Percentiles rank a stretch among this genome's conserved stretches.
Evolutionary conservation across 2,329 filamentous ascomycete genomes (phyloP).

Genomic region (Cladosporium colombiae): DNA sequence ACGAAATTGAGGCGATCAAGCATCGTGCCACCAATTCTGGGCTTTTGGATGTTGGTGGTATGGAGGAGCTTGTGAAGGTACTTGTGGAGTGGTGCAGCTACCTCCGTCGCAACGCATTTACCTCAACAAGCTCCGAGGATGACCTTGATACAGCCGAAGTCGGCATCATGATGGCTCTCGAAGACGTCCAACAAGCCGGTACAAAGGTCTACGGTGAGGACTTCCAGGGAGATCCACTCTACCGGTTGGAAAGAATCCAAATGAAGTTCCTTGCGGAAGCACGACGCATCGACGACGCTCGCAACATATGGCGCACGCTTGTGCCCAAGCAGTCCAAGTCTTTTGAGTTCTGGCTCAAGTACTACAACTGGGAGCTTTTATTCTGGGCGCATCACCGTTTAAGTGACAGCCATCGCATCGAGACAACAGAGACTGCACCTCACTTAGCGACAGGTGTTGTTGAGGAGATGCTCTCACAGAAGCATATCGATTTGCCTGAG

Average conservation of each 20-base stretch:
- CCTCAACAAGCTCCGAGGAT: constrained; percentile 71
- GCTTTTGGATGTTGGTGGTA: constrained; percentile 78
- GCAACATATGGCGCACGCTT: constrained; percentile 71
- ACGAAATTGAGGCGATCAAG: constrained; percentile 85
- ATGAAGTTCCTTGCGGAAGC: constrained; percentile 90
- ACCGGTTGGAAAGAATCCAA: constrained; percentile 85
- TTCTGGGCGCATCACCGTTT: constrained; percentile 61
- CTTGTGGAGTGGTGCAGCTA: constrained; percentile 95
- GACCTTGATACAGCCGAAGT: constrained; percentile 85
- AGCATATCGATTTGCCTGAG: constrained; percentile 73
- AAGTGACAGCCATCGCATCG: constrained; percentile 51
- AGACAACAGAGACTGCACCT: constrained; percentile 61
- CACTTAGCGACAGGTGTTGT: constrained; percentile 74
- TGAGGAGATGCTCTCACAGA: constrained; percentile 64
- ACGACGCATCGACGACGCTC: constrained; percentile 72
- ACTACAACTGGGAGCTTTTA: constrained; percentile 89
- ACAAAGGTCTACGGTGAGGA: constrained; percentile 73
- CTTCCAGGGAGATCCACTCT: constrained; percentile 84
- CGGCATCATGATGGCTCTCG: constrained; percentile 79
- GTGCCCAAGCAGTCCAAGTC: constrained; percentile 69
- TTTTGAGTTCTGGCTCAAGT: constrained; percentile 91
- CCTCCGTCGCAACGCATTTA: constrained; percentile 80
- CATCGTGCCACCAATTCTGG: constrained; percentile 86
- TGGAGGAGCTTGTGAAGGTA: constrained; percentile 86
- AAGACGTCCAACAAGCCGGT: constrained; percentile 77